Evolutionary conservation across 164 flowering plant species (phyloP).

Genomic region (Berberis vulgaris): DNA sequence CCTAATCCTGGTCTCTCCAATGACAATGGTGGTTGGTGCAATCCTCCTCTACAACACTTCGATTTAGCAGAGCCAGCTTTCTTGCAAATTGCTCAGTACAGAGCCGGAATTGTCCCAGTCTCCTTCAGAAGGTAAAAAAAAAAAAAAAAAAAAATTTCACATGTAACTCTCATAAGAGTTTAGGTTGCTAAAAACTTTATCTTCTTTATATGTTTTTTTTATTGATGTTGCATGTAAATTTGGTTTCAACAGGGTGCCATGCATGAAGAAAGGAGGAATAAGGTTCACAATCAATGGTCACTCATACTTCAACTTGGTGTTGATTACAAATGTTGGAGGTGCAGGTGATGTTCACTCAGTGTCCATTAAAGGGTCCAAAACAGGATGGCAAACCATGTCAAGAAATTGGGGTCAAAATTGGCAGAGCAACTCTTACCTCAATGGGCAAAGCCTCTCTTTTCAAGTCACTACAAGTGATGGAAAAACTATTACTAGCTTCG

Average conservation of each 20-base stretch:
- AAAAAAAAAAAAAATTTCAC: constrained; percentile 1
- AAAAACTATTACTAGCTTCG: constrained; percentile 36
- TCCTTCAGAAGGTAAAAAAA: constrained; percentile 29
- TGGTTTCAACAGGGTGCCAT: constrained; percentile 38
- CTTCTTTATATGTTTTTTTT: too few relatives aligned
- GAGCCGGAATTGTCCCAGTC: constrained; percentile 55
- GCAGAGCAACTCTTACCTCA: constrained; percentile 58
- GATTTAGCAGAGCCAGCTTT: constrained; percentile 44
- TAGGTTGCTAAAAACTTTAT: too few relatives aligned
- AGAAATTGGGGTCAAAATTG: constrained; percentile 79
- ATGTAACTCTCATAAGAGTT: too few relatives aligned
- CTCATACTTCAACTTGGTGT: constrained; percentile 67
- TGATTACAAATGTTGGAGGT: constrained; percentile 62
- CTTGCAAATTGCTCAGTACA: constrained; percentile 28
- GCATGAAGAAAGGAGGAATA: constrained; percentile 56
- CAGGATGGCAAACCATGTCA: constrained; percentile 61
- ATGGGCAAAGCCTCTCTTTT: constrained; percentile 66
- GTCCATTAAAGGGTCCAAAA: constrained; percentile 55
- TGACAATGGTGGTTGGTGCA: constrained; percentile 49
- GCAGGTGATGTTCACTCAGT: constrained; percentile 64
- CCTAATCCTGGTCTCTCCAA: constrained; percentile 32
- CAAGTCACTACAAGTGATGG: constrained; percentile 58
- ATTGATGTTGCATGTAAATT: too few relatives aligned
- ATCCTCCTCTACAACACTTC: constrained; percentile 38
- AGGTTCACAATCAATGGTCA: constrained; percentile 75